Percentiles rank a stretch among this genome's conserved stretches.
Conservation (phyloP, 2,329 filamentous ascomycete species). For the Aureobasidium sp. region DNA sequence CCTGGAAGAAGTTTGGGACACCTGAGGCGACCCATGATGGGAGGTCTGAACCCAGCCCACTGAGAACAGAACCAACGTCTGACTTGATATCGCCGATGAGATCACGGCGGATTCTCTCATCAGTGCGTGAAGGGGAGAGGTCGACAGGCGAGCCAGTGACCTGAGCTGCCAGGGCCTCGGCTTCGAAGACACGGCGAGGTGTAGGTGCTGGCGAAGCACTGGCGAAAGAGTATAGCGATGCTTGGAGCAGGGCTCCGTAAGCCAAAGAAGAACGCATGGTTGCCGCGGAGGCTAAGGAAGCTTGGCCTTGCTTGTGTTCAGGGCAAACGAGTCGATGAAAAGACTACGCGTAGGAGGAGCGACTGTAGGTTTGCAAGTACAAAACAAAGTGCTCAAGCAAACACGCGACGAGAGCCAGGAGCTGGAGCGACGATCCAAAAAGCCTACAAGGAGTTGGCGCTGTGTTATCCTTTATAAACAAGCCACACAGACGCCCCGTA, state of each 20-base stretch:
- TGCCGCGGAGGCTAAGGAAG: background rate
- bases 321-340: background rate
- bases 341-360: background rate
- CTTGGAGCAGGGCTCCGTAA: slow-evolving; percentile 15
- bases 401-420: background rate
- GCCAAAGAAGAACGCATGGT: slow-evolving; percentile 13
- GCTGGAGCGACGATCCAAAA: slow-evolving; percentile 2
- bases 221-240: slow-evolving; percentile 19
- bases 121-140: slow-evolving; percentile 36
- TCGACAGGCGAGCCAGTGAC: slow-evolving; percentile 44
- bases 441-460: background rate
- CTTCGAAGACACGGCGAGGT: slow-evolving; percentile 11
- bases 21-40: slow-evolving; percentile 56
- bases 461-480: background rate
- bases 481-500: background rate
- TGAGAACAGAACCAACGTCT: slow-evolving; percentile 35
- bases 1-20: slow-evolving; percentile 61
- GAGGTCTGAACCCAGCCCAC: slow-evolving; percentile 47
- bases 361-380: background rate
- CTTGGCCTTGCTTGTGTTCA: slow-evolving; percentile 11
- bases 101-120: slow-evolving; percentile 39
- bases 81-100: slow-evolving; percentile 46
- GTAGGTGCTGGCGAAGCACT: slow-evolving; percentile 21
- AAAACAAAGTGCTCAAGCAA: background rate
- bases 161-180: slow-evolving; percentile 33